Base-by-base conservation (phyloP, 2,329 filamentous ascomycete genomes). In the Claviceps arundinis region DNA sequence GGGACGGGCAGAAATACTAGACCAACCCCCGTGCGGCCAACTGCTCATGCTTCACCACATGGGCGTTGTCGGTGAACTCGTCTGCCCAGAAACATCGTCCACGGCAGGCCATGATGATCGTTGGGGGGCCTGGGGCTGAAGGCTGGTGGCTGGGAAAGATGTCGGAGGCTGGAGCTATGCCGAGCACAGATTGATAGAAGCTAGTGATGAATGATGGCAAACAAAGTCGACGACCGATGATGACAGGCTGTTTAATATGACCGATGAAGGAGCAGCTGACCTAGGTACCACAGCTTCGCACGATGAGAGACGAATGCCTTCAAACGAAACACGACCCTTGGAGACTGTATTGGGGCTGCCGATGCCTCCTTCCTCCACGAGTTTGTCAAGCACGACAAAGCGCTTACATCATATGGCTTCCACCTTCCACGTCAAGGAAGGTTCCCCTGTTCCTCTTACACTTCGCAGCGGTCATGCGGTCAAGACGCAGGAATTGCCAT, bases 1-100 rank as follows among this genome's bases (percentile, higher is more conserved):
- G 65, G 5, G 57, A 44, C 14, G 63, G 61, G 52, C 66, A 68
- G 52, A 59, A 59, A 38, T 66, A 67, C 59, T 59, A 64, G 45
- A 55, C 56, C 48, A 54, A 47, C n/a, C 62, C 64, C 7, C 19
- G 4, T n/a, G 8, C 7, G 19, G 56, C 54, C 16, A 30, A 37
- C 5, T 37, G 8, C 2, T 59, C 47, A 44, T 68, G 65, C 34
- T 51, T 37, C 13, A 64, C 48, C 22, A 26, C 40, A n/a, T 24
- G 50, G n/a, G 24, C 19, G 4, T 49, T 11, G 45, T 26, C 47
- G 19, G 14, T 11, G 14, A 2, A 19, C 14, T 44, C 14, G 8
- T 22, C 13, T 13, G 34, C 11, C 4, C 40, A 52, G 51, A 64
- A 62, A 55, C 64, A 67, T 8, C 37, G 38, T 26, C 61, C 59